Conservation (phyloP, 139 green algal genomes). For the Picochlorum sp. region DNA sequence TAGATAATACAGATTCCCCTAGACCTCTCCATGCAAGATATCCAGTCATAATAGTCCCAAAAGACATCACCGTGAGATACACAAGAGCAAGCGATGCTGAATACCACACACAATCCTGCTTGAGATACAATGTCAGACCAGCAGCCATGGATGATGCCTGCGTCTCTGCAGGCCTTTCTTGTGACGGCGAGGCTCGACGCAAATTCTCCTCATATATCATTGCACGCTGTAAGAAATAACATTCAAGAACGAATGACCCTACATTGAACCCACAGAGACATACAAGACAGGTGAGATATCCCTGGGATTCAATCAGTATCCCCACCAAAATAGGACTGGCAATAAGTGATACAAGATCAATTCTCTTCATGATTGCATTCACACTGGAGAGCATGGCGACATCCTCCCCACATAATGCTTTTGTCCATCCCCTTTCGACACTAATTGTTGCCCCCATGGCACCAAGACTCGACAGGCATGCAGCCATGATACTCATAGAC, state of each 20-base stretch:
- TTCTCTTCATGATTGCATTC: constrained; percentile 64
- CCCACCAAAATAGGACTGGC: constrained; percentile 49
- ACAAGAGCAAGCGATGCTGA: constrained; percentile 64
- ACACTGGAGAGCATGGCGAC: constrained; percentile 22
- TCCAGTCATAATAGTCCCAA: constrained; percentile 48
- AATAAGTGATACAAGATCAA: constrained; percentile 71
- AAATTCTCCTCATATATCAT: constrained; percentile 19
- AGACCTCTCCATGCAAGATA: constrained; percentile 61
- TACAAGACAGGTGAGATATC: neutral
- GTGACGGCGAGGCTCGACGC: neutral
- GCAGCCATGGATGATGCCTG: neutral
- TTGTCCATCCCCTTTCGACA: constrained; percentile 55
- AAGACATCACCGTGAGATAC: constrained; percentile 60
- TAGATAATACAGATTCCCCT: constrained; percentile 41
- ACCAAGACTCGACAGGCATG: constrained; percentile 42
- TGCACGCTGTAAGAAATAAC: neutral
- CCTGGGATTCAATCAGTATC: constrained; percentile 53
- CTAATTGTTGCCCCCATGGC: constrained; percentile 43
- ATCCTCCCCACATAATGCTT: constrained; percentile 37
- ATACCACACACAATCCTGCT: constrained; percentile 46
- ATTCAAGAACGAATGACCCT: neutral
- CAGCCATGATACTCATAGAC: constrained; percentile 24
- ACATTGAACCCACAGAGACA: neutral
- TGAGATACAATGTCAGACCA: constrained; percentile 33
- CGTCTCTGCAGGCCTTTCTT: neutral